These are phyloP conservation scores for Begonia masoniana DNA, from an alignment of 306 rosid genomes.

Conservation along the genomic window DNA sequence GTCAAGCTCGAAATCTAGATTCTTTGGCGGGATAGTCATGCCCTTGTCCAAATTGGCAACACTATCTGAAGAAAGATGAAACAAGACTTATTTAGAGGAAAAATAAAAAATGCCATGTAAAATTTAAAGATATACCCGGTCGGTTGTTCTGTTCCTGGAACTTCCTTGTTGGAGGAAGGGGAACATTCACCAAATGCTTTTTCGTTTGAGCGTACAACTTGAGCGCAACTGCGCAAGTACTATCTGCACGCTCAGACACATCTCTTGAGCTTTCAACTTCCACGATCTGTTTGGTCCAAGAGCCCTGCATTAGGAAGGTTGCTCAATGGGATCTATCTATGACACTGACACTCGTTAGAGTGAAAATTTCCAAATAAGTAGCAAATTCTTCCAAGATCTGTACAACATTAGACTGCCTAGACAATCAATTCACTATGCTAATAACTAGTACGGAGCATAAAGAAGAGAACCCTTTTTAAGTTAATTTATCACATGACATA, in stretches of 20 bases:
- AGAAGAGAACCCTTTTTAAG: too few relatives aligned
- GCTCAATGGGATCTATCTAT: slow-evolving; percentile 5
- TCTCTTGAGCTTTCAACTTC: slow-evolving; percentile 75
- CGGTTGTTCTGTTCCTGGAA: slow-evolving; percentile 34
- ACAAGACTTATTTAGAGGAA: slow-evolving; percentile 5
- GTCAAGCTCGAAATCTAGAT: slow-evolving; percentile 25
- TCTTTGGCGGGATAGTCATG: slow-evolving; percentile 19
- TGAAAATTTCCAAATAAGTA: too few relatives aligned
- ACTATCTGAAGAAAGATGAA: slow-evolving; percentile 19
- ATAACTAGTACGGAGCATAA: too few relatives aligned
- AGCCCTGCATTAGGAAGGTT: slow-evolving; percentile 47
- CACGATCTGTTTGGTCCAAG: slow-evolving; percentile 77
- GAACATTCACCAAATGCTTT: slow-evolving; percentile 30
- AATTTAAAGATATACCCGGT: slow-evolving; percentile 31
- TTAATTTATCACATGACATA: too few relatives aligned
- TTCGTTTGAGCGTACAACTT: slow-evolving; percentile 57
- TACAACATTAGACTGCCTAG: too few relatives aligned
- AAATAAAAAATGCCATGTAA: background rate
- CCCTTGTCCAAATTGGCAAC: slow-evolving; percentile 20
- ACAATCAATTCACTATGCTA: too few relatives aligned
- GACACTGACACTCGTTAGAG: too few relatives aligned
- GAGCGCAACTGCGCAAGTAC: slow-evolving; percentile 91
- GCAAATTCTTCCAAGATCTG: too few relatives aligned
- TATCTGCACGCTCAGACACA: slow-evolving; percentile 50
- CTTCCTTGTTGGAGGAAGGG: slow-evolving; percentile 27